phyloP scores from a whole-genome alignment of 2,329 filamentous ascomycete species.

The Colletotrichum tropicale region DNA sequence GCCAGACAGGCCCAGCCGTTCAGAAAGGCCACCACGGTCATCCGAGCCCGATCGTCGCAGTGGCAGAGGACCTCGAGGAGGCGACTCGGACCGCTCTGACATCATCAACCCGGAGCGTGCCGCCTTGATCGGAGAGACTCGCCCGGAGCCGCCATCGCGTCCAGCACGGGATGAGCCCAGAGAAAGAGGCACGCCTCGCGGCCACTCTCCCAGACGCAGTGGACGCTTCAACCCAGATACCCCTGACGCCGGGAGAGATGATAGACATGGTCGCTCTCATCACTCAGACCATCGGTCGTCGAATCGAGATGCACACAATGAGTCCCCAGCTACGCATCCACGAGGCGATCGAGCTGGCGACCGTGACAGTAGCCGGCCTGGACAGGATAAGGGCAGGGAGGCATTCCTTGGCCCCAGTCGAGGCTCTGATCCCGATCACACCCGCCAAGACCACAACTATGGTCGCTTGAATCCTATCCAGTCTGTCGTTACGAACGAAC shows the following conservation, averaged over 20 bases:
- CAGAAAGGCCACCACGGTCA: slow-evolving; percentile 6
- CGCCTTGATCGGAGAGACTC: slow-evolving; percentile 45
- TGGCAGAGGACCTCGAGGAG: slow-evolving; percentile 25
- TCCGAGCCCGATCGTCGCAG: slow-evolving; percentile 17
- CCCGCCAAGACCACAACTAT: slow-evolving; percentile 65
- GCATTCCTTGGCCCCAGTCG: slow-evolving; percentile 39
- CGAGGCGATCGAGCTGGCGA: slow-evolving; percentile 45
- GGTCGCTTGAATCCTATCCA: slow-evolving; percentile 63
- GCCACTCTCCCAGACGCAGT: slow-evolving; percentile 55
- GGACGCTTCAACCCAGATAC: slow-evolving; percentile 38
- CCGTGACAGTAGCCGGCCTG: slow-evolving; percentile 41
- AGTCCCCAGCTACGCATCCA: slow-evolving; percentile 25
- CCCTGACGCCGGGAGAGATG: slow-evolving; percentile 47
- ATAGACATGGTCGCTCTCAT: slow-evolving; percentile 49
- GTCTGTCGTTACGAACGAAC: slow-evolving; percentile 42
- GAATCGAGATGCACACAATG: slow-evolving; percentile 35
- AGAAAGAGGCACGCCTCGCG: slow-evolving; percentile 33
- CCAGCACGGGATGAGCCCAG: slow-evolving; percentile 44
- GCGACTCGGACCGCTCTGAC: slow-evolving; percentile 33
- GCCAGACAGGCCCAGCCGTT: slow-evolving; percentile 4
- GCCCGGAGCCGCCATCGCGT: slow-evolving; percentile 39
- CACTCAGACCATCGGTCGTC: slow-evolving; percentile 35
- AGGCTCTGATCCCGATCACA: slow-evolving; percentile 54
- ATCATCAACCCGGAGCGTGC: slow-evolving; percentile 54
- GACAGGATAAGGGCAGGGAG: slow-evolving; percentile 46